These are phyloP conservation scores for Castanopsis chinensis DNA, from an alignment of 306 rosid genomes.

Conservation along the genomic window DNA sequence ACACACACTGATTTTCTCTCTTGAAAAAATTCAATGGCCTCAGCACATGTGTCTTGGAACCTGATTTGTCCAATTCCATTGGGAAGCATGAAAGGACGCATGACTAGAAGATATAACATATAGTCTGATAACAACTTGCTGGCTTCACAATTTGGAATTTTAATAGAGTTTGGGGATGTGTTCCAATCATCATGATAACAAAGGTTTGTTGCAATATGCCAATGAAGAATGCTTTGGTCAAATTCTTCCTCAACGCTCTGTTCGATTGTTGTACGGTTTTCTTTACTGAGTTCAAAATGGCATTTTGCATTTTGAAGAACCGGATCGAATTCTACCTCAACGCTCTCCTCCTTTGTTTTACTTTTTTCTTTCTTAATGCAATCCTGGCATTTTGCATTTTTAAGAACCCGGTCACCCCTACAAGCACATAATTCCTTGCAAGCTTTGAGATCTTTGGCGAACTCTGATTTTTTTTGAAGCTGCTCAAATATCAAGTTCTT, in stretches of 20 bases:
- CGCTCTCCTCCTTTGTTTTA: background rate
- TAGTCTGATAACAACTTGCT: too few relatives aligned
- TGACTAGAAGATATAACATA: too few relatives aligned
- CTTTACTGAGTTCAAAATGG: too few relatives aligned
- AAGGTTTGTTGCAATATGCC: conserved; percentile 30
- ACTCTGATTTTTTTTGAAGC: too few relatives aligned
- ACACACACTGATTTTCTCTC: background rate
- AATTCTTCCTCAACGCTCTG: conserved; percentile 10
- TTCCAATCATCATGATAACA: background rate
- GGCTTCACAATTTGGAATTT: background rate
- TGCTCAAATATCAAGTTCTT: background rate
- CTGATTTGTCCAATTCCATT: too few relatives aligned
- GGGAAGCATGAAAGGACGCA: too few relatives aligned
- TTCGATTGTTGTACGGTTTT: background rate
- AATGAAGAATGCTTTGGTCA: conserved; percentile 29
- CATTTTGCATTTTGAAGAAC: too few relatives aligned
- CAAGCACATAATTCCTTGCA: background rate
- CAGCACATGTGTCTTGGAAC: conserved; percentile 28
- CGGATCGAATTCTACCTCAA: background rate
- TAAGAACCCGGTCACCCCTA: background rate
- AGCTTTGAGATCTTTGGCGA: too few relatives aligned
- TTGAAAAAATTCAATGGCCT: conserved; percentile 19
- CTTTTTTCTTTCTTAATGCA: too few relatives aligned
- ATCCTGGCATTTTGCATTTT: background rate
- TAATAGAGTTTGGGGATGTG: background rate